Conservation (phyloP, 2,329 filamentous ascomycete genomes). For the Daldinia sp. region DNA sequence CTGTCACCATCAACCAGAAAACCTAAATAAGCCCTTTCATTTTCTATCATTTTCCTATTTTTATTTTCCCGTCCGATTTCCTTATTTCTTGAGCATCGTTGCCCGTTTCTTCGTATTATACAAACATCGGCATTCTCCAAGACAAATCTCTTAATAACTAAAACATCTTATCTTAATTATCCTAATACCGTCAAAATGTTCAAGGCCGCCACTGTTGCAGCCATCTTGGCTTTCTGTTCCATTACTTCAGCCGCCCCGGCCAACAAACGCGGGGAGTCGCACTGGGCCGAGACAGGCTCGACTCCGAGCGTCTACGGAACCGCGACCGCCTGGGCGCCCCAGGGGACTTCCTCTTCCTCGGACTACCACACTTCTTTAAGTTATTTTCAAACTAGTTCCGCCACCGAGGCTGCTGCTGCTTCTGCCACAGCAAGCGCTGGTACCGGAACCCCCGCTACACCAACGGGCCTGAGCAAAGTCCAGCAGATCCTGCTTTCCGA, state of each 20-base stretch:
- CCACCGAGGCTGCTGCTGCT: neutral
- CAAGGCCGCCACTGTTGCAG: conserved; percentile 47
- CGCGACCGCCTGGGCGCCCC: neutral
- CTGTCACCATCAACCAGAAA: conserved; percentile 14
- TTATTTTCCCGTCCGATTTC: conserved; percentile 18
- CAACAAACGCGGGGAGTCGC: conserved; percentile 4
- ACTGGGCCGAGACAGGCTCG: neutral
- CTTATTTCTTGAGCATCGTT: conserved; percentile 22
- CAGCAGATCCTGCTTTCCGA: conserved; percentile 53
- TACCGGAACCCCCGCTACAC: conserved; percentile 11
- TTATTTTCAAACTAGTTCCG: neutral
- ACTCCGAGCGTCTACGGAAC: neutral
- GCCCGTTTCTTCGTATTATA: conserved; percentile 18
- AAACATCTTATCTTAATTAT: conserved; percentile 11
- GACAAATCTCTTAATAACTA: conserved; percentile 1
- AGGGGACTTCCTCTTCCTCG: conserved; percentile 6
- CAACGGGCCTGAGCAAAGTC: conserved; percentile 45
- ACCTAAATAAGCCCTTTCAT: conserved; percentile 4
- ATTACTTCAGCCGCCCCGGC: conserved; percentile 35
- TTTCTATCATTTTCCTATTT: conserved; percentile 27
- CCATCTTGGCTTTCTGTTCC: conserved; percentile 53
- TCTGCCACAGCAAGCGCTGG: neutral
- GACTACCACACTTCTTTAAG: neutral
- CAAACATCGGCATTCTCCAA: neutral
- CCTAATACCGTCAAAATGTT: conserved; percentile 46